phyloP scores from a whole-genome alignment of 2,329 filamentous ascomycete species.

The Emericellopsis cladophorae region DNA sequence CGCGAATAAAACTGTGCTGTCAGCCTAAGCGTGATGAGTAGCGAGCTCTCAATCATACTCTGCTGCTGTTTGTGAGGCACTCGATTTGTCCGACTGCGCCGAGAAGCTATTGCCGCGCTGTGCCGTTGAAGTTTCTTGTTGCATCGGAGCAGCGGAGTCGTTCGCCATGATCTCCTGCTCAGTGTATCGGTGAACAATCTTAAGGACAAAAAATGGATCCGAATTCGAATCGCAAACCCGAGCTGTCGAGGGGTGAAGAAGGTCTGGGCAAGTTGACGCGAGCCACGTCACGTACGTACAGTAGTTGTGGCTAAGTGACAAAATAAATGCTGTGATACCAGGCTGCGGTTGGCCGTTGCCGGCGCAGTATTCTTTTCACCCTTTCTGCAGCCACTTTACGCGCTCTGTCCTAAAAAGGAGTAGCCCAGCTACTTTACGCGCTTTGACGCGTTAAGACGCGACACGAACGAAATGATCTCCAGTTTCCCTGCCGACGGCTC shows the following conservation, averaged over 20 bases:
- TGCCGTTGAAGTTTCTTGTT: slow-evolving; percentile 8
- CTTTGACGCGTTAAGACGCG: slow-evolving; percentile 4
- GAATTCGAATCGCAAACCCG: too few species aligned
- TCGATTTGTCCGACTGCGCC: slow-evolving; percentile 38
- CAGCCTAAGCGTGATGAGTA: neutral
- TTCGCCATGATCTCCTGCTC: slow-evolving; percentile 1
- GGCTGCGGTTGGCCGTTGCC: too few species aligned
- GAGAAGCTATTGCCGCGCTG: slow-evolving; percentile 47
- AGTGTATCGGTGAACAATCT: slow-evolving; percentile 21
- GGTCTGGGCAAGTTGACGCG: too few species aligned
- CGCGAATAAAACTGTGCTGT: slow-evolving; percentile 63
- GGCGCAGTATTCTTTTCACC: too few species aligned
- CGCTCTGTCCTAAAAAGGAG: slow-evolving; percentile 12
- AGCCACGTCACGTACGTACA: too few species aligned
- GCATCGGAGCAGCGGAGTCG: slow-evolving; percentile 9
- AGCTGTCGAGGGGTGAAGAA: too few species aligned
- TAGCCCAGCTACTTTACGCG: slow-evolving; percentile 32
- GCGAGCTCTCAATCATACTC: slow-evolving; percentile 31
- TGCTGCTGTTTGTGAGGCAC: slow-evolving; percentile 59
- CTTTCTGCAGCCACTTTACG: slow-evolving; percentile 19
- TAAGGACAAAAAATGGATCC: neutral
- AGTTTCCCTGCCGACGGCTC: neutral
- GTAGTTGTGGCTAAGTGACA: too few species aligned
- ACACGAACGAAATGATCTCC: neutral
- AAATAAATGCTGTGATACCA: too few species aligned